A percentile compares a stretch with the other conserved stretches of the same genome.
These are phyloP conservation scores for Calycina herbarum DNA, from an alignment of 2,329 filamentous ascomycete genomes.

Conservation along the genomic window DNA sequence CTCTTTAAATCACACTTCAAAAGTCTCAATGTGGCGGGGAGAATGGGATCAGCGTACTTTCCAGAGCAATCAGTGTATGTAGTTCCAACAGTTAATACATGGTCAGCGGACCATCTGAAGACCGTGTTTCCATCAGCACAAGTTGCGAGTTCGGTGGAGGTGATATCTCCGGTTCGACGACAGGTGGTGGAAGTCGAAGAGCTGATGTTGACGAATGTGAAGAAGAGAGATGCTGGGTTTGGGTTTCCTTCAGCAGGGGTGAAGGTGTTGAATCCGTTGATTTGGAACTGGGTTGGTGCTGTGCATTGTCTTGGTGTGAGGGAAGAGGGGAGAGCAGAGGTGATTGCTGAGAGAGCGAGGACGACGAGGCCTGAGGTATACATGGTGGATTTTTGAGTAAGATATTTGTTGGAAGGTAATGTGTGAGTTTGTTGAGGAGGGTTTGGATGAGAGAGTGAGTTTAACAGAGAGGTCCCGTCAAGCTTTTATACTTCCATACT, in stretches of 20 bases:
- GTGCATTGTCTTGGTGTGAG: constrained; percentile 9
- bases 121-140: constrained; percentile 7
- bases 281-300: constrained; percentile 20
- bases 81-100: constrained; percentile 5
- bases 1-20: neutral
- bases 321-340: constrained; percentile 17
- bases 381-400: constrained; percentile 5
- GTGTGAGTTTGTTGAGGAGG: neutral
- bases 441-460: neutral
- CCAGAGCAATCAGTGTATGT: constrained; percentile 13
- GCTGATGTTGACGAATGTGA: constrained; percentile 18
- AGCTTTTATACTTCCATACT: neutral
- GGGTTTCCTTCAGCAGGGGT: constrained; percentile 21
- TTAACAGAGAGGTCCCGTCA: neutral
- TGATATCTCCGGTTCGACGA: constrained; percentile 11
- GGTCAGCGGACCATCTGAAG: constrained; percentile 11
- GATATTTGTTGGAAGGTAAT: neutral
- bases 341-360: constrained; percentile 12
- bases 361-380: constrained; percentile 8
- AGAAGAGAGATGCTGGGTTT: constrained; percentile 16
- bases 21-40: too few species aligned
- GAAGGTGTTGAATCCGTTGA: constrained; percentile 25
- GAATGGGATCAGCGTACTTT: constrained; percentile 12
- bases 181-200: neutral
- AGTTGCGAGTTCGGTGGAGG: neutral